These are phyloP conservation scores for Fraxinus baroniana DNA, from an alignment of 305 asterid species.

Conservation along the genomic window DNA sequence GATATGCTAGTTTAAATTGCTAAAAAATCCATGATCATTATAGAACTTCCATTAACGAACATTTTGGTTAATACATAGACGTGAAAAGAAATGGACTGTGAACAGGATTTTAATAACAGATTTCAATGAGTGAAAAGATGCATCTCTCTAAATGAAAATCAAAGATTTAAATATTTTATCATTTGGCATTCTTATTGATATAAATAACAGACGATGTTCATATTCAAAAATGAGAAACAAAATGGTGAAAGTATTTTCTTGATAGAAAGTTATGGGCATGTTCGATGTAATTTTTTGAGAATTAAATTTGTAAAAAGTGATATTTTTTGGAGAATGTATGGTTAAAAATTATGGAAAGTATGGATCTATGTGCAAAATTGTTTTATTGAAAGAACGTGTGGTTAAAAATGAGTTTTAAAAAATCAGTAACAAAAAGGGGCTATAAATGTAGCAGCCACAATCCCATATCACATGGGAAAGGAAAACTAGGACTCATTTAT, in stretches of 20 bases:
- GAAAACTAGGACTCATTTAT: not conserved
- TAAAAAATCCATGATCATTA: not conserved
- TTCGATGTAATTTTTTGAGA: slow-evolving; percentile 4
- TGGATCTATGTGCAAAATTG: not conserved
- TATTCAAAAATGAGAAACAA: not conserved
- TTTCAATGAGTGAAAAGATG: not conserved
- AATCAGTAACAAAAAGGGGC: not conserved
- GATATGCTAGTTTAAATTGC: not conserved
- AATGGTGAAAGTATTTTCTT: not conserved
- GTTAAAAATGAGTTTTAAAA: not conserved
- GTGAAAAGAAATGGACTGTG: not conserved
- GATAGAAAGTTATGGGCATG: not conserved
- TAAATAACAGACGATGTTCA: not conserved
- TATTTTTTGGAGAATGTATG: not conserved
- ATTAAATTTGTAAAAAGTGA: not conserved
- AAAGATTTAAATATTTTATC: not conserved
- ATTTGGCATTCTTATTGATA: not conserved
- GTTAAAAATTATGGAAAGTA: not conserved
- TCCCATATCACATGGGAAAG: not conserved
- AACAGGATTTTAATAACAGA: not conserved
- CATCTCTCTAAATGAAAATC: not conserved
- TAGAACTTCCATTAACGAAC: not conserved
- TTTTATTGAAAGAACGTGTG: not conserved
- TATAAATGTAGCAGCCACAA: not conserved
- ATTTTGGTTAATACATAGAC: not conserved